Base-by-base conservation (phyloP, 78 protist species). In the Pelomyxa schiedti region DNA sequence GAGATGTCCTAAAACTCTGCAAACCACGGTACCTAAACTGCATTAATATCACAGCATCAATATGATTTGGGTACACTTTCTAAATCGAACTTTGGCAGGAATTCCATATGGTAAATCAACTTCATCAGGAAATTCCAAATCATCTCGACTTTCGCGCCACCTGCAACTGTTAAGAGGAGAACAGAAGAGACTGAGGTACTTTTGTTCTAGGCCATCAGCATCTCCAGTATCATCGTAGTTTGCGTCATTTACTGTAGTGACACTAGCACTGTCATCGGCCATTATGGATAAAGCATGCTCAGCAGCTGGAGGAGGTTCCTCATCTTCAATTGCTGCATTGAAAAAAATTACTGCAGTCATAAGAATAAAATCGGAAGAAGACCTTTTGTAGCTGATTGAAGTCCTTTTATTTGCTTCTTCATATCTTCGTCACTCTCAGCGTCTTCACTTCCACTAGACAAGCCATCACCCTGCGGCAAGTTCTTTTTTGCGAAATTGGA, bases 1-100 rank as follows among this genome's bases (percentile, higher is more conserved):
- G 83, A 29, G 93, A 84, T 1, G 80, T 39, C 1, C 84, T 63
- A 86, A 94, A 91, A 29, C 74, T 42, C 70, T 86, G 67, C 68
- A 94, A 75, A 3, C 97, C 97, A 6, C 97, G 80, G 66, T 80
- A 90, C n/a, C n/a, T n/a, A n/a, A n/a, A n/a, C n/a, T n/a, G n/a
- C n/a, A n/a, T n/a, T n/a, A n/a, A n/a, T n/a, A n/a, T n/a, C n/a
- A n/a, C 53, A 29, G 72, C 74, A 3, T 58, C 22, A 4, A 84
- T 69, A 3, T 79, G 65, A 43, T 42, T 88, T n/a, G n/a, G n/a
- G n/a, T n/a, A n/a, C n/a, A n/a, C 73, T 77, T 64, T 40, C 63
- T 75, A 73, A 96, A 95, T 9, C 97, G 92, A 4, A 77, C 36
- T 3, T 91, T 39, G 28, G 97, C 93, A 1, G 93, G 90, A 2